Percentiles rank a stretch among this genome's conserved stretches.
Conservation (phyloP, 2,329 filamentous ascomycete genomes). For the Drechslerella stenobrocha region DNA sequence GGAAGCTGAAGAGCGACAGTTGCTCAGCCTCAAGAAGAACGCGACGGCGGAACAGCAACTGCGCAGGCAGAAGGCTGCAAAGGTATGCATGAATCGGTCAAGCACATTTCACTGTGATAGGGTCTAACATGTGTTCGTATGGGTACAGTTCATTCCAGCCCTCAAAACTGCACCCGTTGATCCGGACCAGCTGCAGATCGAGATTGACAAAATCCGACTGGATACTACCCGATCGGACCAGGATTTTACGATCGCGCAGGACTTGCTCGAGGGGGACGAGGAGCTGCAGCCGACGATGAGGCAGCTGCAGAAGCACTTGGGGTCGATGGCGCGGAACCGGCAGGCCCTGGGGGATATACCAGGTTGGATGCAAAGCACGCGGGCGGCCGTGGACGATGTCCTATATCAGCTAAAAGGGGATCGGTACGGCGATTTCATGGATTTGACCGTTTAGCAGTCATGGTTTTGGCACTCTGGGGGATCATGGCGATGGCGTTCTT, state of each 20-base stretch:
- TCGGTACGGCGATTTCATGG: constrained; percentile 41
- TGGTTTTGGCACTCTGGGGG: background rate
- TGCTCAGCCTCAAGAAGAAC: constrained; percentile 50
- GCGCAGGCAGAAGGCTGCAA: constrained; percentile 49
- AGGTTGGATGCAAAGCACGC: constrained; percentile 42
- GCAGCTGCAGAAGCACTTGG: constrained; percentile 45
- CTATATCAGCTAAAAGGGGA: constrained; percentile 40
- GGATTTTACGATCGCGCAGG: constrained; percentile 42
- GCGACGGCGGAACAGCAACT: constrained; percentile 50
- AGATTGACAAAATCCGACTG: constrained; percentile 45
- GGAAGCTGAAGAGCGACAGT: constrained; percentile 48
- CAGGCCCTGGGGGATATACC: constrained; percentile 33
- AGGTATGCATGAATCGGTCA: constrained; percentile 24
- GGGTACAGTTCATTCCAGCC: constrained; percentile 23
- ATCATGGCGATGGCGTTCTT: constrained; percentile 21
- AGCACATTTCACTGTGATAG: background rate
- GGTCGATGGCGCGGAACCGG: constrained; percentile 31
- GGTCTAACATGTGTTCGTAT: constrained; percentile 1
- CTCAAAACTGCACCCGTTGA: constrained; percentile 39
- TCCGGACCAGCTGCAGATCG: constrained; percentile 36
- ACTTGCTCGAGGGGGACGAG: constrained; percentile 32
- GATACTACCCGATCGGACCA: constrained; percentile 20
- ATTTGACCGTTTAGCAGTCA: constrained; percentile 25
- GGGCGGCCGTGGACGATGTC: constrained; percentile 46
- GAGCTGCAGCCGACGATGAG: constrained; percentile 30